Evolutionary conservation across 2,329 filamentous ascomycete genomes (phyloP).

Genomic region (Fusarium buharicum): DNA sequence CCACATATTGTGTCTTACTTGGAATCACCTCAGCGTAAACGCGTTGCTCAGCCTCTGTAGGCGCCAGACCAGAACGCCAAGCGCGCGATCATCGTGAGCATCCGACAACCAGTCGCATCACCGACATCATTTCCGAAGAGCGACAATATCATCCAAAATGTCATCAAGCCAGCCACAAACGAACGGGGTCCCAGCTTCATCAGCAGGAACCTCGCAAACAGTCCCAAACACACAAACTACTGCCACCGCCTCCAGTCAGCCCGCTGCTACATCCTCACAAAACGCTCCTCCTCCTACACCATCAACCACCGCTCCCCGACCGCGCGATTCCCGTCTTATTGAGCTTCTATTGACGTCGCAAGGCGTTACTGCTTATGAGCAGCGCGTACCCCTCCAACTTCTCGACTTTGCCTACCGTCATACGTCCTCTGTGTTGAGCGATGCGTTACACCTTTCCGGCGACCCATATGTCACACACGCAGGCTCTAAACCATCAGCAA

Average conservation of each 20-base stretch:
- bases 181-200: constrained; percentile 61
- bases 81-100: constrained; percentile 12
- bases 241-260: constrained; percentile 43
- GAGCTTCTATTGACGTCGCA: constrained; percentile 83
- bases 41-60: constrained; percentile 1
- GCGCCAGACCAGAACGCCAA: constrained; percentile 7
- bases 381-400: constrained; percentile 82
- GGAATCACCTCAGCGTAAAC: not conserved
- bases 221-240: constrained; percentile 52
- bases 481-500: constrained; percentile 61
- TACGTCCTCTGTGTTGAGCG: constrained; percentile 75
- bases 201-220: constrained; percentile 53
- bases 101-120: constrained; percentile 6
- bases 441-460: constrained; percentile 74
- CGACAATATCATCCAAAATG: constrained; percentile 41
- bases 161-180: constrained; percentile 59
- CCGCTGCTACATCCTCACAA: constrained; percentile 37
- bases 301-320: constrained; percentile 63
- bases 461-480: constrained; percentile 74
- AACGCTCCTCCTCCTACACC: constrained; percentile 46
- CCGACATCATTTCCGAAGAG: not conserved
- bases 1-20: not conserved
- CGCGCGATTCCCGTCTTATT: constrained; percentile 81
- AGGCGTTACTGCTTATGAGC: constrained; percentile 82
- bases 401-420: constrained; percentile 90